These are phyloP conservation scores for Pythium aphanidermatum DNA, from an alignment of 352 stramenopile species.

Conservation along the genomic window DNA sequence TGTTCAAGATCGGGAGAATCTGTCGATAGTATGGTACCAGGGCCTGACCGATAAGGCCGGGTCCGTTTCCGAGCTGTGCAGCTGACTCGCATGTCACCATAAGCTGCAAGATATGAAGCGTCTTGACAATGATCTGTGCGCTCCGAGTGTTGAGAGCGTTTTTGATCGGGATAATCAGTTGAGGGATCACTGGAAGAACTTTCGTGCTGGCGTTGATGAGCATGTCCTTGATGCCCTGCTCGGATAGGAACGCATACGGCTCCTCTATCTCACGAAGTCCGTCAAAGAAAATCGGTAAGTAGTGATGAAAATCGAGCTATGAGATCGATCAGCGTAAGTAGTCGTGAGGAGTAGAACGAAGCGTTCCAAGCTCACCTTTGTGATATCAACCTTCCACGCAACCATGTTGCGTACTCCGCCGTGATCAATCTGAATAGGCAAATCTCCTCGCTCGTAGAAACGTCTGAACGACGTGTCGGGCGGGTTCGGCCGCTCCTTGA, in stretches of 20 bases:
- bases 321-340: slow-evolving; percentile 97
- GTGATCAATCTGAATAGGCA: slow-evolving; percentile 97
- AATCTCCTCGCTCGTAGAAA: slow-evolving; percentile 92
- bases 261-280: slow-evolving; percentile 94
- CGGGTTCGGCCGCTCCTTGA: slow-evolving; percentile 92
- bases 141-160: slow-evolving; percentile 94
- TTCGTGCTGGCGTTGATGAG: slow-evolving; percentile 93
- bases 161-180: slow-evolving; percentile 98
- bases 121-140: slow-evolving; percentile 93
- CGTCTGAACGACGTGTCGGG: slow-evolving; percentile 83
- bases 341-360: slow-evolving; percentile 98
- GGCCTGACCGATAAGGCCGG: slow-evolving; percentile 91
- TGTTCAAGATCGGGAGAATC: slow-evolving; percentile 96
- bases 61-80: slow-evolving; percentile 65
- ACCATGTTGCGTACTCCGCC: slow-evolving; percentile 95
- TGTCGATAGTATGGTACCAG: slow-evolving; percentile 98
- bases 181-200: slow-evolving; percentile 95
- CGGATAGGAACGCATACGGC: slow-evolving; percentile 95
- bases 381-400: slow-evolving; percentile 96
- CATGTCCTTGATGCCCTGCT: slow-evolving; percentile 97
- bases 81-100: slow-evolving; percentile 93
- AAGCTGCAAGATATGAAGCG: slow-evolving; percentile 94
- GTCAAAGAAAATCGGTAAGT: slow-evolving; percentile 98
- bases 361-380: slow-evolving; percentile 79
- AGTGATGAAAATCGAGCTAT: slow-evolving; percentile 98